Conservation (phyloP, 2,329 filamentous ascomycete species). For the Phaeosphaeriaceae sp. region DNA sequence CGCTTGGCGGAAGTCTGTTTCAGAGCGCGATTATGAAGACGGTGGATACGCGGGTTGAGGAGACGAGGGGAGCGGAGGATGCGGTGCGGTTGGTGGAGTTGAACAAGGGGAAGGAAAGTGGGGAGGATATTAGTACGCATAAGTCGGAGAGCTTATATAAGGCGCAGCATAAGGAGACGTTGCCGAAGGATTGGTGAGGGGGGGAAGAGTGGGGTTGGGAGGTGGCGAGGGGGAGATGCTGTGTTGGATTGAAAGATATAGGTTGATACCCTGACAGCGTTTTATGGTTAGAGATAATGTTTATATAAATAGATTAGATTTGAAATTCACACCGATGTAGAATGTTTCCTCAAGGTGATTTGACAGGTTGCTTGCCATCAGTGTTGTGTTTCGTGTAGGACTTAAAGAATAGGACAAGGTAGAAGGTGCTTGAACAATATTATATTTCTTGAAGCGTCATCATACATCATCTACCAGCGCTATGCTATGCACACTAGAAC, state of each 20-base stretch:
- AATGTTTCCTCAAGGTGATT: too few species aligned
- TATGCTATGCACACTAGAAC: neutral
- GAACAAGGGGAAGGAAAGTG: neutral
- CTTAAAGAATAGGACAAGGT: neutral
- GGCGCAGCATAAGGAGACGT: neutral
- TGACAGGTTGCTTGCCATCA: too few species aligned
- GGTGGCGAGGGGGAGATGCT: neutral
- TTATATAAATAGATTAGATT: too few species aligned
- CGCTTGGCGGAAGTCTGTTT: constrained; percentile 11
- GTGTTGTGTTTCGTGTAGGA: too few species aligned
- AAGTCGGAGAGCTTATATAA: constrained; percentile 1
- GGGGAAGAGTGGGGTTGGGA: too few species aligned
- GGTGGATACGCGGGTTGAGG: constrained; percentile 5
- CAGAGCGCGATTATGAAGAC: constrained; percentile 12
- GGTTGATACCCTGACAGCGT: too few species aligned
- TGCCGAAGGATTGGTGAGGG: neutral
- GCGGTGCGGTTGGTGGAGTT: constrained; percentile 9
- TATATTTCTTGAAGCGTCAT: neutral
- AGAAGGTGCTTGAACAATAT: neutral
- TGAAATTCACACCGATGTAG: too few species aligned
- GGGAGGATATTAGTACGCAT: neutral
- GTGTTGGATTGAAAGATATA: too few species aligned
- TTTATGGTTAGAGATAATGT: too few species aligned
- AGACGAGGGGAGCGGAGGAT: constrained; percentile 3
- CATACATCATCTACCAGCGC: neutral